These are phyloP conservation scores for Mortierella claussenii DNA, from an alignment of 192 early-diverging fungal genomes.

Conservation along the genomic window DNA sequence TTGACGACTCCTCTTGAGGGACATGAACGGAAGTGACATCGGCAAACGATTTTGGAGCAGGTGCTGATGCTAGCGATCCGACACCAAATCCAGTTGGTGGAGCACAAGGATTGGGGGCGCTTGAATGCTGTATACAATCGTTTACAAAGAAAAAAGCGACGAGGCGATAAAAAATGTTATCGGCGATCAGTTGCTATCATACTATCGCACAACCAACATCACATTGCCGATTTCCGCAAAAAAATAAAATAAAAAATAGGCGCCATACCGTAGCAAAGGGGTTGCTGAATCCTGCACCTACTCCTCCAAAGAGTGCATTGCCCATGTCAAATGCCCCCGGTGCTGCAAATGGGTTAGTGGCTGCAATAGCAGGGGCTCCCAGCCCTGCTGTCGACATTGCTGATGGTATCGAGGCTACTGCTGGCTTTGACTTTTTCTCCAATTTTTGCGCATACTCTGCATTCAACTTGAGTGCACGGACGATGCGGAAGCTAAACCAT, in stretches of 20 bases:
- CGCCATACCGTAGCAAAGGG: slow-evolving; percentile 42
- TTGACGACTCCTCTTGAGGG: slow-evolving; percentile 20
- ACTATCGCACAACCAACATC: too few relatives aligned
- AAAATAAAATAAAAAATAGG: too few relatives aligned
- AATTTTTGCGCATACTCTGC: slow-evolving; percentile 68
- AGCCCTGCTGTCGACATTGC: background rate
- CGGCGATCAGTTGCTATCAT: too few relatives aligned
- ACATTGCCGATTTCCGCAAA: too few relatives aligned
- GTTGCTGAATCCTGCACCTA: slow-evolving; percentile 34
- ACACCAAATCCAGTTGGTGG: slow-evolving; percentile 36
- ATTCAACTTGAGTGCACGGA: slow-evolving; percentile 74
- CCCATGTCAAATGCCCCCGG: slow-evolving; percentile 40
- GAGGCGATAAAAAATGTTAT: too few relatives aligned
- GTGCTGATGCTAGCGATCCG: slow-evolving; percentile 2
- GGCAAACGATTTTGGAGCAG: slow-evolving; percentile 20
- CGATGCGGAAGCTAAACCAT: slow-evolving; percentile 59
- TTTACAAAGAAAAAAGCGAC: too few relatives aligned
- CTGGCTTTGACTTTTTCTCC: slow-evolving; percentile 53
- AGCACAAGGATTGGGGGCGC: slow-evolving; percentile 24
- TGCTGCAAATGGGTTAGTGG: slow-evolving; percentile 33
- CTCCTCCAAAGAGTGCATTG: slow-evolving; percentile 39
- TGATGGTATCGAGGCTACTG: background rate
- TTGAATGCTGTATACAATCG: slow-evolving; percentile 28
- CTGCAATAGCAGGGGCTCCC: slow-evolving; percentile 16
- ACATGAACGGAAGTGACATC: slow-evolving; percentile 23